phyloP scores from a whole-genome alignment of 192 early-diverging fungal genomes.

The Entomortierella chlamydospora region DNA sequence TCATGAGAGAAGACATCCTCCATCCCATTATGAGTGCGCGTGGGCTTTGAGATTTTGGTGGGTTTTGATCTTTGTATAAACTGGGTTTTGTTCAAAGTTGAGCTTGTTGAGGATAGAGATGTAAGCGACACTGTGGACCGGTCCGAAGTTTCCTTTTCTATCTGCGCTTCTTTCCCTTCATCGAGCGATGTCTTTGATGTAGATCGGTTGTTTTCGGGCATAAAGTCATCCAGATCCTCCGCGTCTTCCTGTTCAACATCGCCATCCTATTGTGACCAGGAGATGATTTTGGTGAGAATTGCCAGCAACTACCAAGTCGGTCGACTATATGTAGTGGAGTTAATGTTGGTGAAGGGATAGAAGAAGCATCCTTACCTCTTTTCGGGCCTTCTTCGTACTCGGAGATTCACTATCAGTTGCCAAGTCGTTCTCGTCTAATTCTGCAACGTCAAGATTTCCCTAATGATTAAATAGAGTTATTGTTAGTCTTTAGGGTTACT shows the following conservation, averaged over 20 bases:
- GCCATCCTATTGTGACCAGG: not conserved
- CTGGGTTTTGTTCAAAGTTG: conserved; percentile 5
- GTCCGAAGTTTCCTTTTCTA: not conserved
- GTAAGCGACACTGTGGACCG: not conserved
- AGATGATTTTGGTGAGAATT: not conserved
- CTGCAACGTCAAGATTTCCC: conserved; percentile 22
- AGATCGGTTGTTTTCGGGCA: not conserved
- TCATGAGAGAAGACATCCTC: conserved; percentile 59
- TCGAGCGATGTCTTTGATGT: not conserved
- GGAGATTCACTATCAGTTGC: conserved; percentile 9
- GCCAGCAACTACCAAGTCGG: too few species aligned
- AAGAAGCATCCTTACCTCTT: too few species aligned
- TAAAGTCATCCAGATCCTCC: conserved; percentile 2
- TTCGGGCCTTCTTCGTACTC: conserved; percentile 34
- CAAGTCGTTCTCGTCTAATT: conserved; percentile 16
- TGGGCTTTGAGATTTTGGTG: conserved; percentile 17
- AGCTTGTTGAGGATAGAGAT: not conserved
- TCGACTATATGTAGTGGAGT: too few species aligned
- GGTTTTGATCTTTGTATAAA: conserved; percentile 10
- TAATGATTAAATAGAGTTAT: not conserved
- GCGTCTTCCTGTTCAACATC: not conserved
- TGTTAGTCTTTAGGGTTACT: not conserved
- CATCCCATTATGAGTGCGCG: conserved; percentile 35
- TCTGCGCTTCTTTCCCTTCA: not conserved
- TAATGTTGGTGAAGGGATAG: too few species aligned